Base-by-base conservation (phyloP, 345 rosid genomes). In the Camelina hispida region DNA sequence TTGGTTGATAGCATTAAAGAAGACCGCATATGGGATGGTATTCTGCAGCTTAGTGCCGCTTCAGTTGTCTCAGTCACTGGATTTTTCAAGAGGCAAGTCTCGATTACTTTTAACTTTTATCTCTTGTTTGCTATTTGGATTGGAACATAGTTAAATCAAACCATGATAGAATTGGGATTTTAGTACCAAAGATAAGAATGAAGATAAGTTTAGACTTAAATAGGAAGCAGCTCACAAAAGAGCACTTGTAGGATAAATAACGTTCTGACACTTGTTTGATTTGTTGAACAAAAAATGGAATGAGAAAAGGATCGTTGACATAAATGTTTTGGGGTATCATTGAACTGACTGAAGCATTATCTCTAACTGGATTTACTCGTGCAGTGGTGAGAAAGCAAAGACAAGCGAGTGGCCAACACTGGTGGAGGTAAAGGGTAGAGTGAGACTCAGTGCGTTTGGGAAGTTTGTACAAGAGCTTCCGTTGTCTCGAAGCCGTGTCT, bases 381-480 rank as follows among this genome's bases (percentile, higher is more conserved):
- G 74, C 89, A 95, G 99, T 72, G 99, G 99, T 46, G 99, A 95
- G 76, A 92, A 83, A 81, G 83, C 89, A 17, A 72, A 80, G 20
- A 71, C 86, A 1, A 84, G 84, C 60, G 91, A 83, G n/a, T 95
- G 99, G 99, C 84, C 87, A 20, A 77, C 82, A 56, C 46, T 71
- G 54, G 78, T 92, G 16, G 99, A 95, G 81, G 86, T 95, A 40
- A 95, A 95, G 78, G 99, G 99, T 59, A 87, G 98, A 80, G 99
- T 95, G 23, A 86, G 86, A 79, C 89, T 90, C 14, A 87, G 90
- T 64, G 98, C 99, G 30, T 95, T 95, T 78, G 97, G 89, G 83
- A 95, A 89, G 88, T 95, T 92, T 80, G 96, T 95, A 42, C 86
- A 89, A 75, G 90, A 85, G 84, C 99, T 95, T 69, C 91, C 89